Base-by-base conservation (phyloP, 2,329 filamentous ascomycete species). In the Conoideocrella luteorostrata region DNA sequence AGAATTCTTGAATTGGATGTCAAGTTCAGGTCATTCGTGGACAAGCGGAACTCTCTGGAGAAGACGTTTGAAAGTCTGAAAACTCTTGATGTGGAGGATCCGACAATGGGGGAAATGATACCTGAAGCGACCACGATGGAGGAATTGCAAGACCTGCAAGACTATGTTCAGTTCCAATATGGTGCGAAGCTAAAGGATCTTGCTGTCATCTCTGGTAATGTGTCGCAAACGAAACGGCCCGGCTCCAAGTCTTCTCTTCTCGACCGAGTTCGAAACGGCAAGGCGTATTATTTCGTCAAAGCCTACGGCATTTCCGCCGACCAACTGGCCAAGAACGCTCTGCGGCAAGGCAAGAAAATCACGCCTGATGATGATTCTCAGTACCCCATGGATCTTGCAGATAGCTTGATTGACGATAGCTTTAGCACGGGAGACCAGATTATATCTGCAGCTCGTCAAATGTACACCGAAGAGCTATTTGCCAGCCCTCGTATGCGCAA, bases 111-210 rank as follows among this genome's bases (percentile, higher is more conserved):
- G 36, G 83, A 90, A 52, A 83, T 96, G 74, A 77, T 93, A n/a
- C 74, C 77, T 1, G 74, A 81, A 46, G 89, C 90, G 3, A 80
- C 80, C 4, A 91, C 86, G 0, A 90, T 96, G 74, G 93, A 98
- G 60, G 93, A 98, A 60, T 75, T 98, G 15, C 93, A 98, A 60
- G 93, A 98, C 62, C 68, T 98, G 18, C 91, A 97, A 59, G 93
- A 98, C 58, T 97, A 97, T 56, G 71, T 97, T 42, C 89, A 97
- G 58, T 98, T 98, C 65, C 86, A 90, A 57, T 97, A 97, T 56
- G 81, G 86, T 4, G 72, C 81, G 3, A 82, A 95, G 60, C 72
- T 97, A 39, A 91, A 87, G 59, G 90, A 97, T 50, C 66, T 94
- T 38, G 78, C 82, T 12, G 69, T 80, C 15, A 74, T 80, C 48